Evolutionary conservation across 306 rosid species (phyloP).

Genomic region (Acacia melanoxylon): DNA sequence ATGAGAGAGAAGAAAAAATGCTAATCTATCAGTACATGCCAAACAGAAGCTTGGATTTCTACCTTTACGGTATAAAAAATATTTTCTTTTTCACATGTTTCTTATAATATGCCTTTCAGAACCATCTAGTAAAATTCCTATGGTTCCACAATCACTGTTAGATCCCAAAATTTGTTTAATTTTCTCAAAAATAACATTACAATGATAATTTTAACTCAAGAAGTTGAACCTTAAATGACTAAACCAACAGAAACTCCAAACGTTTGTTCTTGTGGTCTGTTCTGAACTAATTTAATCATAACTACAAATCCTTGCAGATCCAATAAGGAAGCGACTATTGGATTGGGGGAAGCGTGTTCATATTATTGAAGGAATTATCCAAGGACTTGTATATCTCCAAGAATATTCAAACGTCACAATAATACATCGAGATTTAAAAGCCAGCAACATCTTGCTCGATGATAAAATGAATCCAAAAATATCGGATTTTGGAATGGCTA

Average conservation of each 20-base stretch:
- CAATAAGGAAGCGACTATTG: not conserved
- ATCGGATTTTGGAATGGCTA: slow-evolving; percentile 43
- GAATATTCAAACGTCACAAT: not conserved
- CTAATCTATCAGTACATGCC: slow-evolving; percentile 6
- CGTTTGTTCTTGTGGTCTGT: not conserved
- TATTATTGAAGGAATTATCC: slow-evolving; percentile 6
- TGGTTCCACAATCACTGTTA: not conserved
- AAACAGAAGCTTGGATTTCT: not conserved
- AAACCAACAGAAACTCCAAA: not conserved
- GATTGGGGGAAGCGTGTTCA: not conserved
- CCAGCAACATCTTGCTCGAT: slow-evolving; percentile 6
- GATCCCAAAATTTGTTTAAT: not conserved
- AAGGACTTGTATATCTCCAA: slow-evolving; percentile 23
- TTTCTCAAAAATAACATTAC: not conserved
- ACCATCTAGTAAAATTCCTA: not conserved
- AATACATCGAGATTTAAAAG: slow-evolving; percentile 16
- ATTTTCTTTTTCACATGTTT: not conserved
- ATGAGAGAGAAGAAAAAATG: not conserved
- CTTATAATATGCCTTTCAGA: not conserved
- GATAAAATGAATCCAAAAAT: not conserved
- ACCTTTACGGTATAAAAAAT: slow-evolving; percentile 6
- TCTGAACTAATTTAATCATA: not conserved
- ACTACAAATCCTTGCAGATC: not conserved
- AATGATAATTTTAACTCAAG: not conserved
- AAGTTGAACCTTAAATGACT: not conserved